phyloP scores from a whole-genome alignment of 768 basidiomycete species.

The Leccinum incarnatum region DNA sequence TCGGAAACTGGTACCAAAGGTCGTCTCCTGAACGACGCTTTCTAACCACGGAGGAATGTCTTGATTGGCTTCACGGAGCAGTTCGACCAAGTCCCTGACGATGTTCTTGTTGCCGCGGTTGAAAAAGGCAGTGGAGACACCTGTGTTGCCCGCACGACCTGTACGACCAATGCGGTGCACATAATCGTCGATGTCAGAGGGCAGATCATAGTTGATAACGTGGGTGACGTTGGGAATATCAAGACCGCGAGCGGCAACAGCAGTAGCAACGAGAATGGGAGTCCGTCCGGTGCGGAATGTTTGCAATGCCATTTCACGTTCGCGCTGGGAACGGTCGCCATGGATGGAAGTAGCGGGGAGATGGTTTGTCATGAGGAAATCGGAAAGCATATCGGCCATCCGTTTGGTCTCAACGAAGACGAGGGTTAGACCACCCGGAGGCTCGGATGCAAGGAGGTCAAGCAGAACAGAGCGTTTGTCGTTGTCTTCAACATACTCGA shows the following conservation, averaged over 20 bases:
- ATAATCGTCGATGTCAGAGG: slow-evolving; percentile 98
- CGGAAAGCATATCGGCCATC: slow-evolving; percentile 98
- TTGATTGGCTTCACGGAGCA: slow-evolving; percentile 94
- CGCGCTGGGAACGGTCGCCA: slow-evolving; percentile 95
- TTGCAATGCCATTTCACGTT: slow-evolving; percentile 92
- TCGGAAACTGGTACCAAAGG: slow-evolving; percentile 59
- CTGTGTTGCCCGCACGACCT: slow-evolving; percentile 97
- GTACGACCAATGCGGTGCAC: slow-evolving; percentile 98
- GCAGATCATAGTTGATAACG: slow-evolving; percentile 97
- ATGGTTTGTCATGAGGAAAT: slow-evolving; percentile 82
- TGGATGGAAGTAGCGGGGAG: slow-evolving; percentile 96
- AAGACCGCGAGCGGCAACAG: slow-evolving; percentile 97
- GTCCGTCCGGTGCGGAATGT: slow-evolving; percentile 95
- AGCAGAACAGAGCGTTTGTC: slow-evolving; percentile 97
- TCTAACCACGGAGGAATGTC: slow-evolving; percentile 92
- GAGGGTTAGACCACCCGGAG: slow-evolving; percentile 73
- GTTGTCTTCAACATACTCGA: slow-evolving; percentile 95
- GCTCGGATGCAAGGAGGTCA: slow-evolving; percentile 83
- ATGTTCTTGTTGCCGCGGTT: slow-evolving; percentile 92
- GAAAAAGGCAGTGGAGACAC: slow-evolving; percentile 94
- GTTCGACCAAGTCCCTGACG: slow-evolving; percentile 86
- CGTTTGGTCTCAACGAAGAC: slow-evolving; percentile 99
- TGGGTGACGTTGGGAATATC: slow-evolving; percentile 99
- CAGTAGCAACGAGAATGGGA: slow-evolving; percentile 96
- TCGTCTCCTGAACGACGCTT: slow-evolving; percentile 75